phyloP scores from a whole-genome alignment of 2,329 filamentous ascomycete species.

The Neofusicoccum kwambonambiense region DNA sequence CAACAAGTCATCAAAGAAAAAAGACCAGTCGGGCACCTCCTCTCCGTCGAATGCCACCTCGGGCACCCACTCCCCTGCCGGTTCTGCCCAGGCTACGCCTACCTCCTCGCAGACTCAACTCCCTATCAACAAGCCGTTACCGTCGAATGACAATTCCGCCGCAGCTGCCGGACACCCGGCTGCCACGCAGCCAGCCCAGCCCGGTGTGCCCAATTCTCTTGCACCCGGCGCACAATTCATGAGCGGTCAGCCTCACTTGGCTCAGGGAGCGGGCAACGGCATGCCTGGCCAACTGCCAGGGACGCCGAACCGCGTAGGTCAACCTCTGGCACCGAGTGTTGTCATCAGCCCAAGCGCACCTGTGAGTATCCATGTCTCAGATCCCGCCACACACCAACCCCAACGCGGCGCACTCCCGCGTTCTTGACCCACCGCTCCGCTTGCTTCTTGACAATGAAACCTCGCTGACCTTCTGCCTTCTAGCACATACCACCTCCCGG shows the following conservation, averaged over 20 bases:
- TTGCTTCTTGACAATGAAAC: conserved; percentile 9
- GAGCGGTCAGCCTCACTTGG: conserved; percentile 30
- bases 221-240: conserved; percentile 32
- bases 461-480: conserved; percentile 21
- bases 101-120: conserved; percentile 87
- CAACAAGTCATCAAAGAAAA: conserved; percentile 72
- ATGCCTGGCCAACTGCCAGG: conserved; percentile 43
- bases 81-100: conserved; percentile 68
- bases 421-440: conserved; percentile 1
- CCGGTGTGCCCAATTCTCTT: conserved; percentile 31
- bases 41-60: conserved; percentile 67
- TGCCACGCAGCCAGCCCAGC: conserved; percentile 29
- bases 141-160: conserved; percentile 38
- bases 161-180: conserved; percentile 24
- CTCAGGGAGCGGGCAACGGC: conserved; percentile 16
- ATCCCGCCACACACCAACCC: conserved; percentile 11
- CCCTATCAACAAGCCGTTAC: conserved; percentile 72
- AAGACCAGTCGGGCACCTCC: conserved; percentile 67
- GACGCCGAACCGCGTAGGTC: conserved; percentile 63
- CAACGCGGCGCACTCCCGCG: not conserved
- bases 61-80: conserved; percentile 56
- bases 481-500: conserved; percentile 91
- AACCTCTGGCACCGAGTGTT: conserved; percentile 75
- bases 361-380: conserved; percentile 29
- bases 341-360: conserved; percentile 93